Evolutionary conservation across 1,139 yeast genomes (phyloP).

Genomic region (Scheffersomyces cryptocercus): DNA sequence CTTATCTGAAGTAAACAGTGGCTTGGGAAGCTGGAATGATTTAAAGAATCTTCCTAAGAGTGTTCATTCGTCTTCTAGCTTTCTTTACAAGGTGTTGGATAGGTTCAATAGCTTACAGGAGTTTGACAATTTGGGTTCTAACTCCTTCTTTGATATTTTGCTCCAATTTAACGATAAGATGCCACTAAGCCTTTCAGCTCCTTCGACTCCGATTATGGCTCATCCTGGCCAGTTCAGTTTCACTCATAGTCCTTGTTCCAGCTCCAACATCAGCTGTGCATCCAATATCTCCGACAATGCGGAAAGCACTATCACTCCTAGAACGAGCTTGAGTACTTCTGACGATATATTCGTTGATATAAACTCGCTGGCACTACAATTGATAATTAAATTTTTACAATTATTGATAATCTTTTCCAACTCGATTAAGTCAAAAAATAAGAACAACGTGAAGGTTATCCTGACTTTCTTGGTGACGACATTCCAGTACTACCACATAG

Average conservation of each 20-base stretch:
- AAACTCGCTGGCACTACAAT: slow-evolving; percentile 29
- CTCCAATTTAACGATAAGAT: slow-evolving; percentile 42
- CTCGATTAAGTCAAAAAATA: slow-evolving; percentile 33
- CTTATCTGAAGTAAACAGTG: slow-evolving; percentile 24
- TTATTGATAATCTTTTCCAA: slow-evolving; percentile 38
- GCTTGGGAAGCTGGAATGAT: slow-evolving; percentile 31
- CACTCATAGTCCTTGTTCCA: slow-evolving; percentile 7
- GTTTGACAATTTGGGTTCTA: slow-evolving; percentile 34
- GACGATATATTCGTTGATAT: slow-evolving; percentile 2
- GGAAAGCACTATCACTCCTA: slow-evolving; percentile 5
- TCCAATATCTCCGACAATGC: slow-evolving; percentile 1
- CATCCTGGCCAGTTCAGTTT: slow-evolving; percentile 16
- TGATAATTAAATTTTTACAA: slow-evolving; percentile 34
- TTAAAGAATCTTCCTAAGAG: slow-evolving; percentile 10
- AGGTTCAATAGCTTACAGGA: slow-evolving; percentile 29
- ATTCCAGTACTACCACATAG: slow-evolving; percentile 43
- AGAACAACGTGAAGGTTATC: slow-evolving; percentile 32
- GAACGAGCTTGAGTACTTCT: slow-evolving; percentile 3
- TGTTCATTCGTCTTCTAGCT: slow-evolving; percentile 6
- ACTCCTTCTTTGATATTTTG: slow-evolving; percentile 34
- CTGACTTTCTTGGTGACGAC: slow-evolving; percentile 38
- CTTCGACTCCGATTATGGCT: slow-evolving; percentile 40
- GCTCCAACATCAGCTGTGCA: slow-evolving; percentile 1
- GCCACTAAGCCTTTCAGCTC: slow-evolving; percentile 48
- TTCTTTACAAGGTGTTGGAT: slow-evolving; percentile 22